These are phyloP conservation scores for Orbilia blumenaviensis DNA, from an alignment of 2,329 filamentous ascomycete genomes.

Conservation along the genomic window DNA sequence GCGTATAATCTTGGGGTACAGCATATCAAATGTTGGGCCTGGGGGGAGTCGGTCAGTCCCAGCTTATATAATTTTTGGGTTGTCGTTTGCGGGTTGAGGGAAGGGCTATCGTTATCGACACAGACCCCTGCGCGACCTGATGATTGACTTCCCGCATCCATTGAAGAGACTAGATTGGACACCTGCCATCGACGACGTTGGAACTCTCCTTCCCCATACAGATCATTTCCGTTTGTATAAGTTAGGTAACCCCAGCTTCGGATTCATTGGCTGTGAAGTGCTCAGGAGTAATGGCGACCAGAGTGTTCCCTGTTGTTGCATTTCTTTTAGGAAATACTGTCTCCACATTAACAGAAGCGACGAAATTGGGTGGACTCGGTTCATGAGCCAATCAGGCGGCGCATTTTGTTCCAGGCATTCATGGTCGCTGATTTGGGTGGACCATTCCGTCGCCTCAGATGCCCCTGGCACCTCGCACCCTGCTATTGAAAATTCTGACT, in stretches of 20 bases:
- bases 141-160: background rate
- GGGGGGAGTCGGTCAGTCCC: background rate
- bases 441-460: slow-evolving; percentile 3
- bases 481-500: slow-evolving; percentile 13
- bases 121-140: background rate
- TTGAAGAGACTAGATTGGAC: background rate
- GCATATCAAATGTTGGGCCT: background rate
- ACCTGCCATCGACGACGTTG: slow-evolving; percentile 12
- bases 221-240: slow-evolving; percentile 24
- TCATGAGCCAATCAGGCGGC: slow-evolving; percentile 33
- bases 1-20: no score
- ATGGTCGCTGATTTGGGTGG: background rate
- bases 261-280: slow-evolving; percentile 22
- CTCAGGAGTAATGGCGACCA: background rate
- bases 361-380: slow-evolving; percentile 34
- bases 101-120: background rate
- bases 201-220: slow-evolving; percentile 26
- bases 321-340: background rate
- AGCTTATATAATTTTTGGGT: slow-evolving; percentile 1
- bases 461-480: slow-evolving; percentile 12
- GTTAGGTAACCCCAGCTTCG: background rate
- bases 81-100: background rate
- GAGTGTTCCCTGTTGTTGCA: background rate
- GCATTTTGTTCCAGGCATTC: background rate
- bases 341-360: background rate